phyloP scores from a whole-genome alignment of 441 rosid species.

The Gossypium schwendimanii region DNA sequence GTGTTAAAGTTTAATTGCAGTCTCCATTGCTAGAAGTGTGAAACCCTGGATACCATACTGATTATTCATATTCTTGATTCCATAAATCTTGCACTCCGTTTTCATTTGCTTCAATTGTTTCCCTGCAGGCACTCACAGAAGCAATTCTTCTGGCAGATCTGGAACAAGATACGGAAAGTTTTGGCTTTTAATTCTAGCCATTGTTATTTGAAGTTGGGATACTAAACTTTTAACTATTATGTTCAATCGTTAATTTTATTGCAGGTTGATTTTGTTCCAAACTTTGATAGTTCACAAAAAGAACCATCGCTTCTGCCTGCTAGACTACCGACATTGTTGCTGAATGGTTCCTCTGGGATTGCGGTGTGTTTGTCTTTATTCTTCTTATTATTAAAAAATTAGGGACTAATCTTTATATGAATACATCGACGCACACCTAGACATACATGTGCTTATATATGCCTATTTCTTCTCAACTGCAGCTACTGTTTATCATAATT shows the following conservation, averaged over 20 bases:
- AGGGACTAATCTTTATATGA: not conserved
- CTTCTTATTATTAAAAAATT: not conserved
- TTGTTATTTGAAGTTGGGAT: not conserved
- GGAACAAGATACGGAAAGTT: constrained; percentile 71
- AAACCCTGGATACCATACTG: not conserved
- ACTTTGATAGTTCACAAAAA: constrained; percentile 83
- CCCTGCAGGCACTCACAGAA: constrained; percentile 70
- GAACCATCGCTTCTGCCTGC: constrained; percentile 93
- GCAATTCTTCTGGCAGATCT: constrained; percentile 81
- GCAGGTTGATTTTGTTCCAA: constrained; percentile 89
- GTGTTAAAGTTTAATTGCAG: not conserved
- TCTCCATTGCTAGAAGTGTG: not conserved
- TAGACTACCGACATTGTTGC: constrained; percentile 74
- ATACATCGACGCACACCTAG: not conserved
- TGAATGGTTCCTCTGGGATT: constrained; percentile 96
- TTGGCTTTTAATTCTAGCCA: constrained; percentile 4
- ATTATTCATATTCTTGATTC: not conserved
- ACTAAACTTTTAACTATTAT: not conserved
- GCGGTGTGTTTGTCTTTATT: constrained; percentile 45
- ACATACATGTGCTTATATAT: not conserved
- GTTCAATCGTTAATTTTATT: constrained; percentile 6
- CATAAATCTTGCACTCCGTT: not conserved
- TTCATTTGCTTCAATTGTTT: constrained; percentile 10
- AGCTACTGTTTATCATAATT: not conserved
- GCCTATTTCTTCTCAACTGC: not conserved